A percentile compares a stretch with the other conserved stretches of the same genome.
These are phyloP conservation scores for Calocera viscosa DNA, from an alignment of 768 basidiomycete species.

Conservation along the genomic window DNA sequence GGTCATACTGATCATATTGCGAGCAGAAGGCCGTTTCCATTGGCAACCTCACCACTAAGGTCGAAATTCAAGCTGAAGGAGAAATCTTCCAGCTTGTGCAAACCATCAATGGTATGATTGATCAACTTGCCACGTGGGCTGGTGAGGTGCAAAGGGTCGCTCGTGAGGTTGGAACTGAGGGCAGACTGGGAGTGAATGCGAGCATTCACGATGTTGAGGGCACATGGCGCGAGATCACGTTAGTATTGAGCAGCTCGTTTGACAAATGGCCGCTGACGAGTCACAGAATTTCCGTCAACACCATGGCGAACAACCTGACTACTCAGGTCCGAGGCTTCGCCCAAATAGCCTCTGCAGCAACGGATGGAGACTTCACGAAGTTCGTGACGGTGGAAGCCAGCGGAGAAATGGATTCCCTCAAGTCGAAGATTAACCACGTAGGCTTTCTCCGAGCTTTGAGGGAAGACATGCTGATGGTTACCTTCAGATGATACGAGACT, in stretches of 20 bases:
- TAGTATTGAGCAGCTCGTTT: slow-evolving; percentile 25
- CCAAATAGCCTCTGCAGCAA: slow-evolving; percentile 95
- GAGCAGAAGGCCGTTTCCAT: slow-evolving; percentile 75
- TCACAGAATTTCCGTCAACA: slow-evolving; percentile 81
- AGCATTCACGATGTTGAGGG: slow-evolving; percentile 95
- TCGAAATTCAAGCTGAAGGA: slow-evolving; percentile 81
- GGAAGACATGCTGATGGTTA: slow-evolving; percentile 16
- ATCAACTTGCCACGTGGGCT: slow-evolving; percentile 55
- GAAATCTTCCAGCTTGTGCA: slow-evolving; percentile 94
- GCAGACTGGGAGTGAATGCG: slow-evolving; percentile 96
- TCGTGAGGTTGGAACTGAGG: slow-evolving; percentile 92
- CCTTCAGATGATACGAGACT: slow-evolving; percentile 85
- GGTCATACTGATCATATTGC: background rate
- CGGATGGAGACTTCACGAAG: slow-evolving; percentile 95
- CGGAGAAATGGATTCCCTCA: slow-evolving; percentile 98
- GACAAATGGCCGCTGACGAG: background rate
- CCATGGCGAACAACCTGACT: slow-evolving; percentile 93
- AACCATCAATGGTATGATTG: slow-evolving; percentile 89
- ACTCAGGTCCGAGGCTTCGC: slow-evolving; percentile 98
- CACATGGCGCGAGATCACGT: slow-evolving; percentile 99
- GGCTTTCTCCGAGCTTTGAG: background rate
- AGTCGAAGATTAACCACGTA: slow-evolving; percentile 81
- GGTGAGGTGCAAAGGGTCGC: slow-evolving; percentile 89
- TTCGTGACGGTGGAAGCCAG: slow-evolving; percentile 99
- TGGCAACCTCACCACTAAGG: slow-evolving; percentile 88